Evolutionary conservation across 345 rosid species (phyloP), one percentile per base, ranked within the genome.

Genomic region (Chamaenerion angustifolium): DNA sequence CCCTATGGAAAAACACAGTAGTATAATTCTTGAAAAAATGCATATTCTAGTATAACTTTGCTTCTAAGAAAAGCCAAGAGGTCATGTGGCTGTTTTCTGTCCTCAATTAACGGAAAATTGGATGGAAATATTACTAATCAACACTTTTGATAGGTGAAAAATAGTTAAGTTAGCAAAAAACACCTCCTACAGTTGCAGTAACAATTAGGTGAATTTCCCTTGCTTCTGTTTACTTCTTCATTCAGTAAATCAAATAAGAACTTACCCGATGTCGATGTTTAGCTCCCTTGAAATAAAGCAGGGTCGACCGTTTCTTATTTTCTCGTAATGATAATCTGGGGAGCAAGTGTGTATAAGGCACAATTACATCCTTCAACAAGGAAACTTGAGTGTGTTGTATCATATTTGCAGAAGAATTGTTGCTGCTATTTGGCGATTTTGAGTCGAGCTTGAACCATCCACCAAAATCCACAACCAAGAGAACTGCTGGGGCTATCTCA

Each of bases 391-490:
- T 82, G 61, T 92, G 96, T 42, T 70, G 68, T 45, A 87, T 79
- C 80, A 51, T 72, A 43, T 66, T 78, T 1, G 81, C 66, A 9
- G 76, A 69, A 21, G 25, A 21, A 4, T 4, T 21, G 25, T 4
- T 21, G 73, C 63, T 73, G 4, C 81, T 72, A 40, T 75, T 61
- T 0, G 60, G 66, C 7, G 90, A 76, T 54, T 80, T 84, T 0
- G 82, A 71, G 72, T 92, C 98, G 46, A 78, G 79, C 77, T 77
- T 75, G 50, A 64, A 77, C 98, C 98, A 92, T 43, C 96, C 96
- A 53, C 98, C 95, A 62, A 92, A 92, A 75, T 92, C 98, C 11
- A 92, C 98, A 52, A 82, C 96, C n/a, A 92, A 75, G 25, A 87
- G 84, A 68, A 82, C 56, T 4, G 98, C 87, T 0, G 81, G 77